A percentile compares a stretch with the other conserved stretches of the same genome.
Conservation (phyloP, 176 grass and related monocot genomes). For the Aegilops tauschii region DNA sequence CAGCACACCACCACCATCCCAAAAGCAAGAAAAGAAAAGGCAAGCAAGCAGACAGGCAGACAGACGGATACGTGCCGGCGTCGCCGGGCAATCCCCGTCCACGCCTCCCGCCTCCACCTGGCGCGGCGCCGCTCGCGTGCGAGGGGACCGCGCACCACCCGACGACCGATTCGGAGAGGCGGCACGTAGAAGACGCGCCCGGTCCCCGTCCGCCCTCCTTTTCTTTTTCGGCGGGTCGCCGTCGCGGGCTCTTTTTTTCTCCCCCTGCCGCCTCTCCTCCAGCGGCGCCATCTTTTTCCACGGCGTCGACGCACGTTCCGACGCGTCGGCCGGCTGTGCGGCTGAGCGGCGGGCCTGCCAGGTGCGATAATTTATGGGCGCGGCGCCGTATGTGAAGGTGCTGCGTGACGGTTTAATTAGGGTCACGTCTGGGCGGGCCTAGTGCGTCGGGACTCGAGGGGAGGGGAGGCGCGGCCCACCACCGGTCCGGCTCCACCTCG, state of each 20-base stretch:
- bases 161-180: constrained; percentile 32
- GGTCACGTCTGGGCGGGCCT: background rate
- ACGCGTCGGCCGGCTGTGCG: background rate
- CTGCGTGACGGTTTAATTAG: constrained; percentile 4
- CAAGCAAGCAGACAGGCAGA: background rate
- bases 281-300: background rate
- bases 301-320: background rate
- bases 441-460: background rate
- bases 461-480: constrained; percentile 1
- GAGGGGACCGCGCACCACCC: background rate
- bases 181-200: constrained; percentile 38
- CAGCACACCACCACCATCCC: background rate
- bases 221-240: background rate
- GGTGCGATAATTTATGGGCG: background rate
- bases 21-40: background rate
- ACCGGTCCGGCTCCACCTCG: constrained; percentile 25
- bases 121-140: constrained; percentile 33
- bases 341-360: background rate
- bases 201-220: background rate
- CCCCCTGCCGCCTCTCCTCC: background rate
- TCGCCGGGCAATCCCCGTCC: constrained; percentile 22
- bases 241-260: background rate
- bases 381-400: background rate
- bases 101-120: constrained; percentile 34
- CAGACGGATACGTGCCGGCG: constrained; percentile 32